These are phyloP conservation scores for Penicillium sclerotigenum DNA, from an alignment of 2,329 filamentous ascomycete genomes.

Conservation along the genomic window DNA sequence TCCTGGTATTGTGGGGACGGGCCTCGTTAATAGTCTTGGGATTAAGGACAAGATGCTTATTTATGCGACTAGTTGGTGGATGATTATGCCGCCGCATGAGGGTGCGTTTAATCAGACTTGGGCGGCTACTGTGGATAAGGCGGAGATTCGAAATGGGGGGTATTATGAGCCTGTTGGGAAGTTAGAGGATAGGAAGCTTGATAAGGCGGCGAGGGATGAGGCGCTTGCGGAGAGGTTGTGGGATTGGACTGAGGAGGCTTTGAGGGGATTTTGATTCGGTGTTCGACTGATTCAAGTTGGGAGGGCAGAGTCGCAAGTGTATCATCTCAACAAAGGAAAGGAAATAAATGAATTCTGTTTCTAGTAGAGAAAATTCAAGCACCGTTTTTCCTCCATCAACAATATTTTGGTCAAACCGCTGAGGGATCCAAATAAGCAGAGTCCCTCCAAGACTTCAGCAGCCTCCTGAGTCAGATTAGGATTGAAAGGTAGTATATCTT, in stretches of 20 bases:
- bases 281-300: background rate
- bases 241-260: slow-evolving; percentile 15
- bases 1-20: slow-evolving; percentile 44
- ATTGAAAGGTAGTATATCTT: background rate
- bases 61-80: slow-evolving; percentile 8
- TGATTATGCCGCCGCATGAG: slow-evolving; percentile 27
- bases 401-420: background rate
- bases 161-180: slow-evolving; percentile 2
- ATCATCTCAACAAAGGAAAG: background rate
- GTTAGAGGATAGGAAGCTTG: slow-evolving; percentile 10
- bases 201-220: background rate
- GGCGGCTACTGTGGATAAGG: slow-evolving; percentile 35
- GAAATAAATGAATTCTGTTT: background rate
- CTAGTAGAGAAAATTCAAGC: background rate
- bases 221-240: slow-evolving; percentile 7
- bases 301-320: background rate
- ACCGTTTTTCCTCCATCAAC: background rate
- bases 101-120: slow-evolving; percentile 45
- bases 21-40: slow-evolving; percentile 27
- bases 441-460: slow-evolving; percentile 1
- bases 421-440: background rate
- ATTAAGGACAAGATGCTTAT: slow-evolving; percentile 10
- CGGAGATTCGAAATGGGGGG: slow-evolving; percentile 4
- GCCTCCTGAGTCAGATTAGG: background rate
- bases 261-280: slow-evolving; percentile 7